A percentile compares a stretch with the other conserved stretches of the same genome.
These are phyloP conservation scores for Dioscorea cayenensis DNA, from an alignment of 116 monocot species.

Conservation along the genomic window DNA sequence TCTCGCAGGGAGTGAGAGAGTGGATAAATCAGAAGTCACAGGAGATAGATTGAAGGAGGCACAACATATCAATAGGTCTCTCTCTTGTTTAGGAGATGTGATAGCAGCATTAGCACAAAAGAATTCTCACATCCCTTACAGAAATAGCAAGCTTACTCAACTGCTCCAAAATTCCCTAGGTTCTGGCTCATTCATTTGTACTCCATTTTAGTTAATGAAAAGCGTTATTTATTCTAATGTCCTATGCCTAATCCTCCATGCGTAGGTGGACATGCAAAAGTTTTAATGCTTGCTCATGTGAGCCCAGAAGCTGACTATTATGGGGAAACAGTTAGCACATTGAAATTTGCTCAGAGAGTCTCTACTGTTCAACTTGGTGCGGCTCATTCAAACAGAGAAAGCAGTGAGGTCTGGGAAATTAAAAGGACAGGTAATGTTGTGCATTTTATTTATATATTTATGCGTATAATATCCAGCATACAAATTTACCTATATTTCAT, in stretches of 20 bases:
- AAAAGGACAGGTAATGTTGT: constrained; percentile 56
- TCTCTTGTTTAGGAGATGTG: constrained; percentile 89
- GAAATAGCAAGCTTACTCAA: constrained; percentile 94
- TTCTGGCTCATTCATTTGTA: constrained; percentile 7
- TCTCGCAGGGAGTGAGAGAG: constrained; percentile 91
- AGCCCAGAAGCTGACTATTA: constrained; percentile 75
- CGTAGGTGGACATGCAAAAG: constrained; percentile 87
- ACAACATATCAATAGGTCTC: constrained; percentile 93
- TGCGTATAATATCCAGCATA: not conserved
- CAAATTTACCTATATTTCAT: not conserved
- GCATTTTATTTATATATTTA: not conserved
- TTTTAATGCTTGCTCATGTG: constrained; percentile 86
- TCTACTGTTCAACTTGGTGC: constrained; percentile 82
- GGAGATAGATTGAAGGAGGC: constrained; percentile 90
- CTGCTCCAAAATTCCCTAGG: constrained; percentile 84
- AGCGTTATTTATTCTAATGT: not conserved
- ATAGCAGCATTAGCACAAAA: constrained; percentile 80
- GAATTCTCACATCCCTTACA: constrained; percentile 81
- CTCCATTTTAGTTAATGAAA: not conserved
- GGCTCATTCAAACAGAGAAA: constrained; percentile 68
- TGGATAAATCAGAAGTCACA: constrained; percentile 79
- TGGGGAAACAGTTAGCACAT: constrained; percentile 69
- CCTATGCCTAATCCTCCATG: not conserved
- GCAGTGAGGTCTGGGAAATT: constrained; percentile 48
- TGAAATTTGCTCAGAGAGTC: constrained; percentile 90